These are phyloP conservation scores for rapeseed (Brassica napus) DNA, from an alignment of 345 rosid species.

Conservation along the genomic window DNA sequence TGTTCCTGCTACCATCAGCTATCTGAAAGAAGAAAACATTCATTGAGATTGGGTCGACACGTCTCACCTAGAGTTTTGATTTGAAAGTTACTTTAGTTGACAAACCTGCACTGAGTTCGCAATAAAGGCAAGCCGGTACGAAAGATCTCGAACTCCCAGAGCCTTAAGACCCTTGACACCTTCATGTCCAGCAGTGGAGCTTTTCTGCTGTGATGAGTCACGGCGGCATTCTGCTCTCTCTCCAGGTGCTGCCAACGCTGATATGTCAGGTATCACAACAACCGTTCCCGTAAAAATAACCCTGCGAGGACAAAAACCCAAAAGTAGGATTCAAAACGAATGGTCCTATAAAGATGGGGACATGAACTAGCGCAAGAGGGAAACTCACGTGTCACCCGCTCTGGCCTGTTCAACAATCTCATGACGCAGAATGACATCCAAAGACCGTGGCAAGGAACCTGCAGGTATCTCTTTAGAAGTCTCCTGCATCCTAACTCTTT, in stretches of 20 bases:
- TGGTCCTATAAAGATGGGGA: not conserved
- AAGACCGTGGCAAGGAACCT: constrained; percentile 89
- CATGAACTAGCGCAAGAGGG: not conserved
- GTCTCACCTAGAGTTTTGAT: not conserved
- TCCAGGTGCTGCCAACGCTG: constrained; percentile 90
- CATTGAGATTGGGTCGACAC: not conserved
- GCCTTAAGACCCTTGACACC: constrained; percentile 88
- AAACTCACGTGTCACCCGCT: constrained; percentile 91
- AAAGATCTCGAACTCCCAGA: constrained; percentile 91
- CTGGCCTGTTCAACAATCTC: constrained; percentile 98
- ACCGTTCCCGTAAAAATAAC: constrained; percentile 90
- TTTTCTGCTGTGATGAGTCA: constrained; percentile 69
- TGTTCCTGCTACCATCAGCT: constrained; percentile 81
- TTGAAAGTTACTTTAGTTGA: constrained; percentile 5
- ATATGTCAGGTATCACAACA: constrained; percentile 92
- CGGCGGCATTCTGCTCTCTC: constrained; percentile 86
- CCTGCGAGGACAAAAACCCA: constrained; percentile 43
- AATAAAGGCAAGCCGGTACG: constrained; percentile 89
- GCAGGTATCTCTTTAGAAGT: constrained; percentile 97
- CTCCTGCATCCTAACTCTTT: constrained; percentile 98
- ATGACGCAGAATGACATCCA: constrained; percentile 93
- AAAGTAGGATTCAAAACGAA: not conserved
- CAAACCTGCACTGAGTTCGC: constrained; percentile 97
- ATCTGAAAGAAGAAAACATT: constrained; percentile 45
- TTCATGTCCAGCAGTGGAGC: constrained; percentile 63